Base-by-base conservation (phyloP, 2,329 filamentous ascomycete species). In the Ceratocystiopsis minuta region DNA sequence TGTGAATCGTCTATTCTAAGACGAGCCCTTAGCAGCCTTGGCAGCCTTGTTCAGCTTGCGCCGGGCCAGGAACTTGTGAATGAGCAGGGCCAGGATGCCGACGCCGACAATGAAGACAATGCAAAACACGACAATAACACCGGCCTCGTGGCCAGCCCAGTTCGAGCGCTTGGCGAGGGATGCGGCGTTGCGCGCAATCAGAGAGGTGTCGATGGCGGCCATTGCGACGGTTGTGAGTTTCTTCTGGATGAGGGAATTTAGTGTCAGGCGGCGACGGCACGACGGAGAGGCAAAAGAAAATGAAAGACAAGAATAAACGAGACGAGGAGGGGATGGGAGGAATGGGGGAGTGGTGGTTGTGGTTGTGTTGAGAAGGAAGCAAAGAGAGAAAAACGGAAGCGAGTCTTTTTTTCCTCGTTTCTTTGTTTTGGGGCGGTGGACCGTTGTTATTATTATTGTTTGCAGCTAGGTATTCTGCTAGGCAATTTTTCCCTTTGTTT, bases 51-150 rank as follows among this genome's bases (percentile, higher is more conserved):
- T 28, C 24, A 28, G 24, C 47, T 50, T 55, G 49, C 55, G 54
- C 31, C 52, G 54, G 13, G 49, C 42, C 20, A 58, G 16, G 53
- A 50, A 54, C 52, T 56, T 58, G 52, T 46, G 39, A 46, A 69
- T 51, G 53, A 68, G 66, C 35, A 78, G 60, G 39, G 53, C 50
- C 43, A 66, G 47, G 39, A 78, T 54, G 20, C 71, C 65, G 46
- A 66, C 43, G 34, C 46, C 63, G 49, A 78, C 67, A 46, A 73
- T 51, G 52, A 70, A 70, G 55, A 76, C 62, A 50, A 78, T 72
- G 56, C 60, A 64, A 57, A 78, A 74, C 43, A 78, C 74, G 48
- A 77, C 60, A 40, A 78, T 63, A 47, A 77, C 71, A 56, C 74
- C 74, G 37, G 68, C 64, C 52, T 78, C 68, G 31, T 57, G 52